Evolutionary conservation across 768 basidiomycete species (phyloP).

Genomic region (Boletus sensibilis): DNA sequence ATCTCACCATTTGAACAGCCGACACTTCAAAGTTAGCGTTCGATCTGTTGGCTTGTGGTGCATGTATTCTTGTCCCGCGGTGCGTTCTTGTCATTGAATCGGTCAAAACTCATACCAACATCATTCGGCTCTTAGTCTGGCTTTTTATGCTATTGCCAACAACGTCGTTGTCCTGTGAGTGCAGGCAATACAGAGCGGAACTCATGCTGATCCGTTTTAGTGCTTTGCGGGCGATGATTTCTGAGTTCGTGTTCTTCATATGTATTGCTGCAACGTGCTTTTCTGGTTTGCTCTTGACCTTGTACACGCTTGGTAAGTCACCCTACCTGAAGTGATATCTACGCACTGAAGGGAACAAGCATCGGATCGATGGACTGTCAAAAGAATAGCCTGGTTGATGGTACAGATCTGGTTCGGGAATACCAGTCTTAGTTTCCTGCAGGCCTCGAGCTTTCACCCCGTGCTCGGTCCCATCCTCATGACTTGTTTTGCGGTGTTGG

Average conservation of each 20-base stretch:
- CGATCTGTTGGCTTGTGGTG: constrained; percentile 81
- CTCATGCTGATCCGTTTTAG: constrained; percentile 38
- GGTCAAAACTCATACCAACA: neutral
- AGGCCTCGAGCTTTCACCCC: constrained; percentile 61
- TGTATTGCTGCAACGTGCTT: constrained; percentile 76
- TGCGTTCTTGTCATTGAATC: constrained; percentile 25
- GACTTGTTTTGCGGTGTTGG: constrained; percentile 75
- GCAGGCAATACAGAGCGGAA: neutral
- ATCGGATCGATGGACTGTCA: constrained; percentile 31
- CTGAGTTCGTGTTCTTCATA: constrained; percentile 78
- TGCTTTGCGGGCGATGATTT: constrained; percentile 78
- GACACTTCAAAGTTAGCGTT: constrained; percentile 62
- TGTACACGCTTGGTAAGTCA: constrained; percentile 48
- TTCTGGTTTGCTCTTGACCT: constrained; percentile 66
- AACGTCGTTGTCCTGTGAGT: constrained; percentile 76
- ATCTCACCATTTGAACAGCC: constrained; percentile 29
- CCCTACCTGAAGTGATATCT: constrained; percentile 10
- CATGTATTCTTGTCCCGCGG: constrained; percentile 85
- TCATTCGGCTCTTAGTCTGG: constrained; percentile 45
- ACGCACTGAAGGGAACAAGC: constrained; percentile 30
- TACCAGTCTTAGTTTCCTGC: constrained; percentile 57
- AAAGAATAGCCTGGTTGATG: constrained; percentile 78
- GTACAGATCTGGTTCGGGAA: constrained; percentile 87
- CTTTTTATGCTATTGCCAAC: constrained; percentile 77
- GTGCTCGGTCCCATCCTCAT: constrained; percentile 78